Percentiles rank a stretch among this genome's conserved stretches.
phyloP scores from a whole-genome alignment of 768 basidiomycete species.

The Sarcodon sp. region DNA sequence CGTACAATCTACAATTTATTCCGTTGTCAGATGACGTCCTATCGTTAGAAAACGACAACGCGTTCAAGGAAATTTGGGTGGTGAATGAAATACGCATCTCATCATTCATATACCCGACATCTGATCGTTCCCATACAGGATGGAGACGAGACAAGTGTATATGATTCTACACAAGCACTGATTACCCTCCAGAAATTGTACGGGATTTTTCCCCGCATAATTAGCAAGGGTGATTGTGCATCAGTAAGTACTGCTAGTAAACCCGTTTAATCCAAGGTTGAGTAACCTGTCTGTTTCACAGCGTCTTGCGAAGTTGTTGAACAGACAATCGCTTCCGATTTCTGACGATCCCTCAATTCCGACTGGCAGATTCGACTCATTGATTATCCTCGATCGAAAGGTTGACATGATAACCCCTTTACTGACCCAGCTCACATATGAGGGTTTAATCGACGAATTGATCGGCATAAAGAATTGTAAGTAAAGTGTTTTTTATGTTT shows the following conservation, averaged over 20 bases:
- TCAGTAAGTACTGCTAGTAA: constrained; percentile 30
- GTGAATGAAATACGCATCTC: constrained; percentile 31
- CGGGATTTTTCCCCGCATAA: constrained; percentile 82
- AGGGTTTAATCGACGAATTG: constrained; percentile 90
- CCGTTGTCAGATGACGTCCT: constrained; percentile 88
- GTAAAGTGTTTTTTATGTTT: constrained; percentile 13
- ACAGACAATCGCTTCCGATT: constrained; percentile 37
- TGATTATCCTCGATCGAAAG: constrained; percentile 83
- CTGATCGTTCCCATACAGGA: constrained; percentile 28
- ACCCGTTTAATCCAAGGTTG: neutral
- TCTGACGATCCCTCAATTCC: constrained; percentile 24
- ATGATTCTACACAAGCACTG: constrained; percentile 81
- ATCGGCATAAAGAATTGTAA: constrained; percentile 82
- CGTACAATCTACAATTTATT: constrained; percentile 89
- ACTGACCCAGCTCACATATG: constrained; percentile 91
- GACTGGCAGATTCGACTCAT: constrained; percentile 62
- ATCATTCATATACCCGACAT: neutral
- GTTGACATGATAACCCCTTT: constrained; percentile 94
- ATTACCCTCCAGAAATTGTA: constrained; percentile 72
- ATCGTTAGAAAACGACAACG: constrained; percentile 76
- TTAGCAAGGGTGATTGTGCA: constrained; percentile 88
- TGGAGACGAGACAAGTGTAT: constrained; percentile 84
- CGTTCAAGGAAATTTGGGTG: constrained; percentile 85
- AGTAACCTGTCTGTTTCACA: constrained; percentile 16
- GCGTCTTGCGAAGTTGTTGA: constrained; percentile 68